Evolutionary conservation across 2,329 filamentous ascomycete species (phyloP), one percentile per base, ranked within the genome.

Genomic region (Colletotrichum lupini): DNA sequence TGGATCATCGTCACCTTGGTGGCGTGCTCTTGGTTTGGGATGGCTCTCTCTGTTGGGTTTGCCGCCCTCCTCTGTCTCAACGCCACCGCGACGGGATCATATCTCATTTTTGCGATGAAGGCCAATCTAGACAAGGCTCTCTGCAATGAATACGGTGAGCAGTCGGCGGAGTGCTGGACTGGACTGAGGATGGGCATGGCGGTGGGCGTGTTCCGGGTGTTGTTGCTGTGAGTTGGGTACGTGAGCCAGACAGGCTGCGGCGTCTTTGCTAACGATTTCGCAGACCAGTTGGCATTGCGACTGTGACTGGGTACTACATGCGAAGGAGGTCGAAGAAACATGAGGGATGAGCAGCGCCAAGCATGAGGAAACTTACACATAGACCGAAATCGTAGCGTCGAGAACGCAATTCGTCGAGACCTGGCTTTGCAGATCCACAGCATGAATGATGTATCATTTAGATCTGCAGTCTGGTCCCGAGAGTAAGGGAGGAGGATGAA

Each of bases 211-310:
- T 30, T 24, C 28, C 55, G 49, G 5, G 22, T 61, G 11, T 4
- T 73, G 26, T 9, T 42, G 53, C 46, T 65, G 70, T 65, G 28
- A 73, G 42, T 62, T 4, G 19, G 4, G n/a, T 16, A 24, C 11
- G 5, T 57, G 30, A 6, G 26, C 8, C 52, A 6, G 22, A 37
- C 22, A 4, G 30, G 46, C 2, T n/a, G 42, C 24, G 16, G 24
- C 4, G n/a, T 12, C 14, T 37, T 37, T 56, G 26, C 35, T 60
- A 14, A 57, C 32, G 14, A 19, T 28, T 3, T 28, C 9, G 5
- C 55, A 57, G 66, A 5, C 66, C 59, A 19, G 14, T 60, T 12
- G 35, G 53, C 26, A 5, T 26, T 2, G 3, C 53, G 7, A 49
- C 64, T 9, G 4, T 42, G 22, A 49, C 16, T 6, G 26, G 58